Conservation (phyloP, 2,329 filamentous ascomycete species). For the Arthrobotrys iridis region DNA sequence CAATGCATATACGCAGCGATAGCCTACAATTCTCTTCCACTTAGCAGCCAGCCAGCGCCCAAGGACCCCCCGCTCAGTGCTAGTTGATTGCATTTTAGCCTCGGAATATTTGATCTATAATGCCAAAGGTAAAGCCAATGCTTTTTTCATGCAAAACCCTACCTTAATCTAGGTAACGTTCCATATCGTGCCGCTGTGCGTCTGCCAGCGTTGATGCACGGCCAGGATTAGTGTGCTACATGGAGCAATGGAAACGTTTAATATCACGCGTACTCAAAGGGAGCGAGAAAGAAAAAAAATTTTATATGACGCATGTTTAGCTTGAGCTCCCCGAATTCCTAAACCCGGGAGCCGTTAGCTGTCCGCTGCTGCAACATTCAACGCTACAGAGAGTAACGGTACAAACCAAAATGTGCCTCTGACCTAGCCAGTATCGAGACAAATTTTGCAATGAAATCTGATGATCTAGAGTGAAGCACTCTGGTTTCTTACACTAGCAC, state of each 20-base stretch:
- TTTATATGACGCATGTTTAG: constrained; percentile 27
- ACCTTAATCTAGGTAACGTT: constrained; percentile 14
- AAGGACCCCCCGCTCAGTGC: constrained; percentile 43
- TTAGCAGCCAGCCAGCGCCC: constrained; percentile 2
- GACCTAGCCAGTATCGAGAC: constrained; percentile 12
- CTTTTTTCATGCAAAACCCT: constrained; percentile 23
- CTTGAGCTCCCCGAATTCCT: constrained; percentile 4
- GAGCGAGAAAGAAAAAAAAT: neutral
- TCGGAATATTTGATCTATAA: constrained; percentile 52
- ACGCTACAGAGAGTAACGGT: constrained; percentile 5
- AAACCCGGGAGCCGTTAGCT: constrained; percentile 1
- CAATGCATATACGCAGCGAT: constrained; percentile 30
- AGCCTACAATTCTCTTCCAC: constrained; percentile 19
- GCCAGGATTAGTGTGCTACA: constrained; percentile 13
- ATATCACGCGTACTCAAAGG: constrained; percentile 38
- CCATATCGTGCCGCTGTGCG: constrained; percentile 39
- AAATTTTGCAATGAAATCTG: constrained; percentile 34
- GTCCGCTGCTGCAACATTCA: neutral
- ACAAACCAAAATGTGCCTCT: constrained; percentile 6
- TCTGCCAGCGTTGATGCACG: constrained; percentile 36
- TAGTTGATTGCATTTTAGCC: constrained; percentile 44
- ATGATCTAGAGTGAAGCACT: neutral
- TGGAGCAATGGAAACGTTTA: constrained; percentile 37
- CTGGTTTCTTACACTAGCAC: constrained; percentile 11
- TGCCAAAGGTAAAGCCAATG: constrained; percentile 17